Percentiles rank a stretch among this genome's conserved stretches.
Conservation (phyloP, 2,329 filamentous ascomycete species). For the Microthyrium microscopicum region DNA sequence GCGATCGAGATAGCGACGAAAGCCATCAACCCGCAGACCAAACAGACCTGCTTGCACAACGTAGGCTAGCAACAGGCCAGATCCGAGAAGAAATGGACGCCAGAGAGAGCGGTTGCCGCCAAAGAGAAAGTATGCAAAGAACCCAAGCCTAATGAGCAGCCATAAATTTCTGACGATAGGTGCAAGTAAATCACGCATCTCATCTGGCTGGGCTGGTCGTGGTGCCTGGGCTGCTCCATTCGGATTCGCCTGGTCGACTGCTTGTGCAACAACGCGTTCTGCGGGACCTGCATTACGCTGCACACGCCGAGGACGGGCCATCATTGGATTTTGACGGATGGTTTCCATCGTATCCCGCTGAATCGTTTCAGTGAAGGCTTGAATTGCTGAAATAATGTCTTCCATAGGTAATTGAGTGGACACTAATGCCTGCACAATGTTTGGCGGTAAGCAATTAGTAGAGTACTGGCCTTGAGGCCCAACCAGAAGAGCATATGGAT, state of each 20-base stretch:
- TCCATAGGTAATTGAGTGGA: constrained; percentile 5
- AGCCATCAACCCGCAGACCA: constrained; percentile 18
- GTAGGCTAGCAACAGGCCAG: constrained; percentile 24
- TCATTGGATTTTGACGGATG: constrained; percentile 10
- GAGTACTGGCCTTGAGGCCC: constrained; percentile 5
- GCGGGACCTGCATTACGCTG: not conserved
- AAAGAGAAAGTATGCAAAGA: constrained; percentile 42
- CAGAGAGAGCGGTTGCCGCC: constrained; percentile 27
- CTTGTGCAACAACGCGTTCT: not conserved
- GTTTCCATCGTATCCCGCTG: not conserved
- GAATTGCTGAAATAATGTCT: constrained; percentile 5
- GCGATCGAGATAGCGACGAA: constrained; percentile 28
- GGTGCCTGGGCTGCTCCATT: constrained; percentile 1
- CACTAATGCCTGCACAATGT: constrained; percentile 6
- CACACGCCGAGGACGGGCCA: not conserved
- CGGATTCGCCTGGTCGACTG: not conserved
- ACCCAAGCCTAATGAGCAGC: constrained; percentile 40
- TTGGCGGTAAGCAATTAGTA: not conserved
- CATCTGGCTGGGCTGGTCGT: constrained; percentile 6
- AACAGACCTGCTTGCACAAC: constrained; percentile 25
- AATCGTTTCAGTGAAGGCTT: not conserved
- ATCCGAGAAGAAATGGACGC: constrained; percentile 24
- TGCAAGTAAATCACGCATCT: constrained; percentile 20
- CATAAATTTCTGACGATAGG: constrained; percentile 32
- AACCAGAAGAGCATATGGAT: constrained; percentile 7